Conservation (phyloP, 2,329 filamentous ascomycete species). For the Alternaria viburni region DNA sequence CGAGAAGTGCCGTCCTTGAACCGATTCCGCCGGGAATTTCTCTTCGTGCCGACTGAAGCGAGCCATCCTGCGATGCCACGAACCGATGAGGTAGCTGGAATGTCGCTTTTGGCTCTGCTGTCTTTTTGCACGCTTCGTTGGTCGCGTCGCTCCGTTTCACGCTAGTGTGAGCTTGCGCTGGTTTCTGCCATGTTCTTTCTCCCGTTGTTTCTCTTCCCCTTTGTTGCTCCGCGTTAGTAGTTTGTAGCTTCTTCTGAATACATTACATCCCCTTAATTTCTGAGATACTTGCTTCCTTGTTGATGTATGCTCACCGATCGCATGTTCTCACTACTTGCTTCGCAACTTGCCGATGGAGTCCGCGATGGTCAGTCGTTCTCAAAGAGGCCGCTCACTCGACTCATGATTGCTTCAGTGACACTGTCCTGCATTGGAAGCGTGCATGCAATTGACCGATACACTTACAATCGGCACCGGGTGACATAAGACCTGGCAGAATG, state of each 20-base stretch:
- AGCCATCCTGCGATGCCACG: background rate
- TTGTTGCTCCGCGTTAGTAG: background rate
- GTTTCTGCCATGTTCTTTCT: background rate
- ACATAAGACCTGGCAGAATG: background rate
- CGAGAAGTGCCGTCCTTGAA: slow-evolving; percentile 4
- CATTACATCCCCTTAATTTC: background rate
- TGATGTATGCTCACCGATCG: background rate
- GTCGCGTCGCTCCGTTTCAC: background rate
- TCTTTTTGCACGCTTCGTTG: background rate
- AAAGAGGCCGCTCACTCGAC: background rate
- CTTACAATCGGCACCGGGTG: background rate
- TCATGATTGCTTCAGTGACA: background rate
- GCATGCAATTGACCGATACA: background rate
- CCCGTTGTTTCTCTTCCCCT: background rate
- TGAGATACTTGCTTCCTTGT: background rate
- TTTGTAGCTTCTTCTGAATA: background rate
- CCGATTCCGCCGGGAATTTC: background rate
- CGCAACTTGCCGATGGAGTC: background rate
- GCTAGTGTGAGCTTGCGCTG: background rate
- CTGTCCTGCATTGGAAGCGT: background rate
- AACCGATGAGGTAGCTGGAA: background rate
- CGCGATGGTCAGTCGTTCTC: background rate
- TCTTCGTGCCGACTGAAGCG: background rate
- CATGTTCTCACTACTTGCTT: background rate
- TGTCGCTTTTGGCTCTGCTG: background rate